Evolutionary conservation across 768 basidiomycete species (phyloP).

Genomic region (Mycena indigotica): DNA sequence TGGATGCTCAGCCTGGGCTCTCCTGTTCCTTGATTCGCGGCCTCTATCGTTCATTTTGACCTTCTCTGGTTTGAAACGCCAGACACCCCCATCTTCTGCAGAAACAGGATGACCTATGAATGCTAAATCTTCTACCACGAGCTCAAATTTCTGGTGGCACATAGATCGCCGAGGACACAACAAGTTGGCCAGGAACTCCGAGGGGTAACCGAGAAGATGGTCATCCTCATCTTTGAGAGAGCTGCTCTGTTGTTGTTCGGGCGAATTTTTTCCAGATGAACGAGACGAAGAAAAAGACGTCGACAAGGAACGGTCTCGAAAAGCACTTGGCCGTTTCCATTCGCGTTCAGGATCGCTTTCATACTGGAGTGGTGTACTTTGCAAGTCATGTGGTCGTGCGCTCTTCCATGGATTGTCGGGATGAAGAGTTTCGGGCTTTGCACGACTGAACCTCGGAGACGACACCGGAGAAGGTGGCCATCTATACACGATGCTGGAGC

Average conservation of each 20-base stretch:
- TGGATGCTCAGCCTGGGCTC: slow-evolving; percentile 34
- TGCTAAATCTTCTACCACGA: slow-evolving; percentile 86
- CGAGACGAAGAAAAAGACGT: slow-evolving; percentile 49
- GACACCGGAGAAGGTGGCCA: slow-evolving; percentile 79
- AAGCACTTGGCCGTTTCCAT: slow-evolving; percentile 60
- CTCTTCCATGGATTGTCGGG: slow-evolving; percentile 77
- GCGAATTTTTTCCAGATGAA: slow-evolving; percentile 54
- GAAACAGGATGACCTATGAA: slow-evolving; percentile 96
- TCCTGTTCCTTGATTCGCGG: slow-evolving; percentile 52
- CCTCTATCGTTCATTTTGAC: slow-evolving; percentile 53
- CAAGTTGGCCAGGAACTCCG: slow-evolving; percentile 78
- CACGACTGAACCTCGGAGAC: slow-evolving; percentile 70
- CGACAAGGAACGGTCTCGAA: slow-evolving; percentile 54
- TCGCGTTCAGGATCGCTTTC: slow-evolving; percentile 52
- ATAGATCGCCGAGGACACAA: slow-evolving; percentile 77
- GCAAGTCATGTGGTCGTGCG: slow-evolving; percentile 50
- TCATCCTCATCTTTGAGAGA: slow-evolving; percentile 56
- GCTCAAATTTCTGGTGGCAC: slow-evolving; percentile 94
- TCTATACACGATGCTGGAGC: slow-evolving; percentile 16
- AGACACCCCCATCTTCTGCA: slow-evolving; percentile 67
- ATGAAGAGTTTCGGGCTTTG: slow-evolving; percentile 57
- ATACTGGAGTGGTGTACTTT: slow-evolving; percentile 27
- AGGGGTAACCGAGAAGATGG: slow-evolving; percentile 74
- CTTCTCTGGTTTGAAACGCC: slow-evolving; percentile 75
- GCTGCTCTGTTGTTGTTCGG: slow-evolving; percentile 47